Percentiles rank a stretch among this genome's conserved stretches.
Evolutionary conservation across 176 grass and related monocot species (phyloP).

Genomic region (Ensete ventricosum): DNA sequence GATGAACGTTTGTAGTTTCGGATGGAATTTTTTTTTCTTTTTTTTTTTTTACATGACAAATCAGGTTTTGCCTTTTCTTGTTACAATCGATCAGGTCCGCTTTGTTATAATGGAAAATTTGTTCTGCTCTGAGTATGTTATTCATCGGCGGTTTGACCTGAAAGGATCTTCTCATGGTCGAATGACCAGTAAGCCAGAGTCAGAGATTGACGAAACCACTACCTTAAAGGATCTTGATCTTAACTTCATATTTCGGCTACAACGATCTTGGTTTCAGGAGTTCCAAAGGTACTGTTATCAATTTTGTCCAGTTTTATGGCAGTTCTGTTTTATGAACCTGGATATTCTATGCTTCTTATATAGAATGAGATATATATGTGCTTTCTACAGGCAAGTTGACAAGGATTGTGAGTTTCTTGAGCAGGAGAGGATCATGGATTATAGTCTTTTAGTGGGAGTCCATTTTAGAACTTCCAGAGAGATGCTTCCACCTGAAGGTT

Average conservation of each 20-base stretch:
- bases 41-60: background rate
- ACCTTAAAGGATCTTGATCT: conserved; percentile 98
- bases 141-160: conserved; percentile 90
- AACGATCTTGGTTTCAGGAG: conserved; percentile 79
- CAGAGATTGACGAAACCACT: conserved; percentile 85
- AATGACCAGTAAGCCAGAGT: conserved; percentile 66
- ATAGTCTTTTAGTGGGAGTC: conserved; percentile 83
- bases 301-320: background rate
- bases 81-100: conserved; percentile 51
- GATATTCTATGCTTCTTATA: background rate
- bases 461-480: conserved; percentile 48
- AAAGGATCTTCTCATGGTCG: conserved; percentile 97
- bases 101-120: conserved; percentile 99
- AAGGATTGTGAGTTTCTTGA: conserved; percentile 95
- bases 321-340: background rate
- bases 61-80: background rate
- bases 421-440: conserved; percentile 98
- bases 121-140: conserved; percentile 67
- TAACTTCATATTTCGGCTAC: conserved; percentile 86
- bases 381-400: conserved; percentile 67
- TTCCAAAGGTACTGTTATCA: conserved; percentile 59
- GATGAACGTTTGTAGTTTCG: conserved; percentile 13
- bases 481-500: background rate
- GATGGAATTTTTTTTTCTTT: background rate
- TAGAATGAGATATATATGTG: conserved; percentile 15